Evolutionary conservation across 2,329 filamentous ascomycete species (phyloP).

Genomic region (Ophiocordyceps camponoti-saundersi): DNA sequence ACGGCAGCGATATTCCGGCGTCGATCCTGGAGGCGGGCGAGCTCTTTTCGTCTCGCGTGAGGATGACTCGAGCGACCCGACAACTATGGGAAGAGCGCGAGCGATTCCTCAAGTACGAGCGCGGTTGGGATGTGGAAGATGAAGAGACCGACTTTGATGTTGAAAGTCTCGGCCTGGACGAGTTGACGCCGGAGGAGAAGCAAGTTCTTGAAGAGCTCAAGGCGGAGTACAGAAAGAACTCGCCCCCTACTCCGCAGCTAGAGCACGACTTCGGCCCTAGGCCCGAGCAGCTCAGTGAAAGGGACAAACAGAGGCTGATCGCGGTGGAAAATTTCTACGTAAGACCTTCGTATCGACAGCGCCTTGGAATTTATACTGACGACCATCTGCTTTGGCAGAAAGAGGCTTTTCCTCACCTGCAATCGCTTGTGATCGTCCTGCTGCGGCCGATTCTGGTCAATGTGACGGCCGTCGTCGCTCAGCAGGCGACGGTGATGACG

Average conservation of each 20-base stretch:
- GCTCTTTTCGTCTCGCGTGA: slow-evolving; percentile 75
- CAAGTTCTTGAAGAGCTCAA: slow-evolving; percentile 24
- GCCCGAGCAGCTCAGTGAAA: slow-evolving; percentile 27
- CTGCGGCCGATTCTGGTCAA: slow-evolving; percentile 78
- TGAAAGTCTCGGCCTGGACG: slow-evolving; percentile 28
- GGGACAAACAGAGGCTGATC: slow-evolving; percentile 46
- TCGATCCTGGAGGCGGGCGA: slow-evolving; percentile 92
- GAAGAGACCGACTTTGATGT: slow-evolving; percentile 23
- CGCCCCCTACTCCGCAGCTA: slow-evolving; percentile 6
- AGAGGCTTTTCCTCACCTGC: slow-evolving; percentile 65
- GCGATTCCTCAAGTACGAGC: slow-evolving; percentile 76
- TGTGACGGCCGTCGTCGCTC: slow-evolving; percentile 66
- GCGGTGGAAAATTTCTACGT: slow-evolving; percentile 77
- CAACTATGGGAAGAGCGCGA: slow-evolving; percentile 94
- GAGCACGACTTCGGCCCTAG: slow-evolving; percentile 30
- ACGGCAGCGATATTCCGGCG: slow-evolving; percentile 83
- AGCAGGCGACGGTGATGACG: slow-evolving; percentile 32
- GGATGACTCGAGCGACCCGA: slow-evolving; percentile 78
- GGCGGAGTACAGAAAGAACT: slow-evolving; percentile 13
- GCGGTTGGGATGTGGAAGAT: slow-evolving; percentile 56
- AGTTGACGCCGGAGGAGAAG: slow-evolving; percentile 22
- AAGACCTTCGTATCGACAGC: slow-evolving; percentile 15
- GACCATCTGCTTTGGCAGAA: slow-evolving; percentile 27
- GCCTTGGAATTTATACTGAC: not conserved
- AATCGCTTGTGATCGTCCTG: slow-evolving; percentile 84